Percentiles rank a stretch among this genome's conserved stretches.
These are phyloP conservation scores for Cyberlindnera lachancei DNA, from an alignment of 805 yeast genomes.

Conservation along the genomic window DNA sequence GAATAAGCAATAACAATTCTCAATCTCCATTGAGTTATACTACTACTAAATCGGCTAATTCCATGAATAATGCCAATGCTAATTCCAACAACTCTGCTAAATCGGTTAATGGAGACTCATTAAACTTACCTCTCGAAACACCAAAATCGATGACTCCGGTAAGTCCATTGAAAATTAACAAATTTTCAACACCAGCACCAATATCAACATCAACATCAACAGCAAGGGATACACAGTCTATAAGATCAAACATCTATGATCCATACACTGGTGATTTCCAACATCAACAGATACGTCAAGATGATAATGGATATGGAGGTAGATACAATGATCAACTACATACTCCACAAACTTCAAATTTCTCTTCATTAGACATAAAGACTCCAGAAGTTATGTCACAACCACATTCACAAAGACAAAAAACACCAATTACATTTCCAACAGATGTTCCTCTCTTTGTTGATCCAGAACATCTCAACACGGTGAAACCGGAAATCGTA, in stretches of 20 bases:
- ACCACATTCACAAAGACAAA: too few relatives aligned
- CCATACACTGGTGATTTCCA: slow-evolving; percentile 8
- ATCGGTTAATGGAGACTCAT: neutral
- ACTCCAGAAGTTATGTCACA: too few relatives aligned
- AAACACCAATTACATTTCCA: slow-evolving; percentile 6
- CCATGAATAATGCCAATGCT: neutral
- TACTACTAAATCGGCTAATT: neutral
- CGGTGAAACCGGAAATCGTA: slow-evolving; percentile 39
- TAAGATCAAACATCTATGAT: slow-evolving; percentile 12
- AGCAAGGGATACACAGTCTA: slow-evolving; percentile 2
- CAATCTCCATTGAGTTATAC: slow-evolving; percentile 8
- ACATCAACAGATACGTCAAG: slow-evolving; percentile 9
- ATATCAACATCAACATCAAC: slow-evolving; percentile 2
- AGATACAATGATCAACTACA: neutral
- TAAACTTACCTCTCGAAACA: neutral
- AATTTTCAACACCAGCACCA: slow-evolving; percentile 1
- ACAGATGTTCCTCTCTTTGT: slow-evolving; percentile 44
- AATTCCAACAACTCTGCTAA: neutral
- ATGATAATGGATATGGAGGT: slow-evolving; percentile 6
- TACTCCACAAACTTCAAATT: too few relatives aligned
- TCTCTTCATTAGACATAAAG: too few relatives aligned
- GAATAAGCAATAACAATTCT: slow-evolving; percentile 11
- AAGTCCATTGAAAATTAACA: slow-evolving; percentile 5
- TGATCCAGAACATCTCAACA: slow-evolving; percentile 50
- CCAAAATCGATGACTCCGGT: slow-evolving; percentile 5